These are phyloP conservation scores for Trichoderma sp. DNA, from an alignment of 2,329 filamentous ascomycete genomes.

Conservation along the genomic window DNA sequence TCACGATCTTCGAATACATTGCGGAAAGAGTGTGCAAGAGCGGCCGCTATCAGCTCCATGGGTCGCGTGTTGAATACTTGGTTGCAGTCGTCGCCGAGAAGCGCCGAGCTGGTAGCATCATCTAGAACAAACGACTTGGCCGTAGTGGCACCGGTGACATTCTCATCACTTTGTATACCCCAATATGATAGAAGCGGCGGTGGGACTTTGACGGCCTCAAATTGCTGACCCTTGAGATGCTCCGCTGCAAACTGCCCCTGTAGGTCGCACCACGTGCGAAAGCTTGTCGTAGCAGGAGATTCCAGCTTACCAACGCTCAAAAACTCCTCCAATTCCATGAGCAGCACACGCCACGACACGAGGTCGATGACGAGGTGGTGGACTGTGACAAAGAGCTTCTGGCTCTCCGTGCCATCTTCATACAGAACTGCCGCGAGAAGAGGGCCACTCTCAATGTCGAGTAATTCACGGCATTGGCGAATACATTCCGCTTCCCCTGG, in stretches of 20 bases:
- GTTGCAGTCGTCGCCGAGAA: conserved; percentile 16
- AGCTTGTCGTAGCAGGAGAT: background rate
- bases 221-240: too few species aligned
- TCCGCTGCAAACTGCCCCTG: background rate
- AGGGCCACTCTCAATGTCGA: conserved; percentile 2
- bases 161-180: background rate
- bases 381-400: background rate
- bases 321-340: conserved; percentile 21
- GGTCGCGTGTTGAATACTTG: conserved; percentile 20
- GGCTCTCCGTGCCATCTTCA: background rate
- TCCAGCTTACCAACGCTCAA: background rate
- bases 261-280: background rate
- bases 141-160: background rate
- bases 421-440: background rate
- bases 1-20: conserved; percentile 30
- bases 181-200: background rate
- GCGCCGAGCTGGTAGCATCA: background rate
- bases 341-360: conserved; percentile 25
- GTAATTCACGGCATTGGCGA: background rate
- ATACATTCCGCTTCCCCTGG: background rate
- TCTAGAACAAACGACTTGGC: conserved; percentile 12
- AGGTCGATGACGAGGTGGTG: conserved; percentile 26
- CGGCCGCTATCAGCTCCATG: conserved; percentile 25
- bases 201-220: background rate
- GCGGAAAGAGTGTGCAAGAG: conserved; percentile 30